phyloP scores from a whole-genome alignment of 202 grass and related monocot species.

The Brachypodium distachyon region DNA sequence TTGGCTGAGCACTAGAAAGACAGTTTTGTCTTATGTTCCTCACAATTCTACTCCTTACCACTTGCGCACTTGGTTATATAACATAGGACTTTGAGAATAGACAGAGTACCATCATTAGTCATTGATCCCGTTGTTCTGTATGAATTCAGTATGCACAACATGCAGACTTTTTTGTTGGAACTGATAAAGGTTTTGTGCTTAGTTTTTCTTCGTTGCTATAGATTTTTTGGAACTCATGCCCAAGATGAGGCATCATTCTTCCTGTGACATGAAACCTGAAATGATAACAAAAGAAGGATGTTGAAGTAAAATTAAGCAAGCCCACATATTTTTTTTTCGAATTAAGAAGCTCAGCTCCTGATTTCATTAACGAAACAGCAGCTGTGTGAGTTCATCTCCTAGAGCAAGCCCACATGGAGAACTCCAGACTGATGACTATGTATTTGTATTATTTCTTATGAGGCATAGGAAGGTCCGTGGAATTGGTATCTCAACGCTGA shows the following conservation, averaged over 20 bases:
- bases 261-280: not conserved
- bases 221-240: not conserved
- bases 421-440: not conserved
- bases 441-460: no score
- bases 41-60: not conserved
- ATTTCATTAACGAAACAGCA: no score
- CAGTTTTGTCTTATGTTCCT: conserved; percentile 18
- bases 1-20: not conserved
- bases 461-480: no score
- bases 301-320: not conserved
- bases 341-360: no score
- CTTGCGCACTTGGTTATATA: not conserved
- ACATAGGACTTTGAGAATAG: not conserved
- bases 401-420: not conserved
- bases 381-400: no score
- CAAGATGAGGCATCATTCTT: not conserved
- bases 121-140: not conserved
- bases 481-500: not conserved
- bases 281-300: not conserved
- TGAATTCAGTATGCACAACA: not conserved
- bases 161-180: not conserved
- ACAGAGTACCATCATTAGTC: not conserved
- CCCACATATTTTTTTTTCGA: no score
- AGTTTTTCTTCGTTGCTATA: no score
- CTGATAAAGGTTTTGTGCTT: no score